A percentile compares a stretch with the other conserved stretches of the same genome.
phyloP scores from a whole-genome alignment of 2,329 filamentous ascomycete genomes.

The Fonsecaea pugnacius region DNA sequence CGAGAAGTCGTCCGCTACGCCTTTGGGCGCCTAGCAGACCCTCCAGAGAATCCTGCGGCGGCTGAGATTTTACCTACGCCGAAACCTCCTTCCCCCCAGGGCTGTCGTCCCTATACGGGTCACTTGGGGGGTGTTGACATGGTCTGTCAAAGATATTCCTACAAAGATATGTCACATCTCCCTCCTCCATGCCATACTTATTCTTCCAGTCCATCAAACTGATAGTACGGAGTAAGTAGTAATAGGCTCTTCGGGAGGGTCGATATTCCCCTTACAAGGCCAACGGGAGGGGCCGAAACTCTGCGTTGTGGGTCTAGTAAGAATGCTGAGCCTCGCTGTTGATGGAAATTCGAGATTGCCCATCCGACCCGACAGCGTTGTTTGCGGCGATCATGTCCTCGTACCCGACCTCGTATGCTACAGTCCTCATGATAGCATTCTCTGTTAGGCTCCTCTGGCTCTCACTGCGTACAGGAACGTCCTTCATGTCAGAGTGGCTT shows the following conservation, averaged over 20 bases:
- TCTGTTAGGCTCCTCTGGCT: slow-evolving; percentile 28
- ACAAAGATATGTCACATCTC: background rate
- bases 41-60: background rate
- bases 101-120: background rate
- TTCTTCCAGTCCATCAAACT: background rate
- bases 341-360: background rate
- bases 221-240: background rate
- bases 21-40: background rate
- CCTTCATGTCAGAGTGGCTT: background rate
- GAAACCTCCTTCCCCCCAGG: background rate
- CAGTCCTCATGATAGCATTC: slow-evolving; percentile 32
- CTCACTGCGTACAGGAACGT: slow-evolving; percentile 15
- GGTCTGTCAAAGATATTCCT: background rate
- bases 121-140: background rate
- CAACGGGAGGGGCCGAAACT: background rate
- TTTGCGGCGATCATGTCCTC: slow-evolving; percentile 16
- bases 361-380: background rate
- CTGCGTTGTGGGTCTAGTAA: background rate
- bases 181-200: background rate
- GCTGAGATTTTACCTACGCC: background rate
- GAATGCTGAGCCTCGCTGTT: background rate
- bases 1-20: background rate
- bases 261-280: background rate
- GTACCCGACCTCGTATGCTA: slow-evolving; percentile 31
- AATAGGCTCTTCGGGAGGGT: background rate